These are phyloP conservation scores for Cyclotella choctawhatcheeana DNA, from an alignment of 108 stramenopile species.

Conservation along the genomic window DNA sequence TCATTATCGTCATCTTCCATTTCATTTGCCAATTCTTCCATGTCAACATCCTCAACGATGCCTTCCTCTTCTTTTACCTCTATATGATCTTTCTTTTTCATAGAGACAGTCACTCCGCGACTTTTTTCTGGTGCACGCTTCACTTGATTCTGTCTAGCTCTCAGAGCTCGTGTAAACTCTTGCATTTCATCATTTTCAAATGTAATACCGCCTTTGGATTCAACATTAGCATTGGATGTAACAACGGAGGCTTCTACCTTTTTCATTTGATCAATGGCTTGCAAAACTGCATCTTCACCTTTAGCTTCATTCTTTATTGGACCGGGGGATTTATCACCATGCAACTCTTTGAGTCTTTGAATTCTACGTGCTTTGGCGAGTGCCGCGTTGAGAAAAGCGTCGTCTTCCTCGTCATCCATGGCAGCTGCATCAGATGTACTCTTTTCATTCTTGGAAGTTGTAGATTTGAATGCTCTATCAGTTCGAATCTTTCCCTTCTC, in stretches of 20 bases:
- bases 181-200: slow-evolving; percentile 85
- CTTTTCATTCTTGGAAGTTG: neutral
- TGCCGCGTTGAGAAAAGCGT: slow-evolving; percentile 88
- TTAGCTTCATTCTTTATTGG: neutral
- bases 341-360: slow-evolving; percentile 71
- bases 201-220: slow-evolving; percentile 42
- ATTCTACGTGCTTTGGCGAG: slow-evolving; percentile 88
- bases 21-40: slow-evolving; percentile 76
- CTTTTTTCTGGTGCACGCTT: slow-evolving; percentile 42
- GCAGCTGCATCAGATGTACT: slow-evolving; percentile 4
- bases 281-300: slow-evolving; percentile 77
- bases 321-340: slow-evolving; percentile 14
- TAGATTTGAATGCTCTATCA: slow-evolving; percentile 55
- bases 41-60: slow-evolving; percentile 58
- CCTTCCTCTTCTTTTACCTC: slow-evolving; percentile 28
- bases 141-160: slow-evolving; percentile 70
- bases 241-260: slow-evolving; percentile 12
- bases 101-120: slow-evolving; percentile 8
- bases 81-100: slow-evolving; percentile 13
- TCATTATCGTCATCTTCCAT: slow-evolving; percentile 58
- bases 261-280: slow-evolving; percentile 57
- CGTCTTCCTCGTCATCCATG: slow-evolving; percentile 77
- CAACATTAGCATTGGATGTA: slow-evolving; percentile 1
- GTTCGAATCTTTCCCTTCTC: slow-evolving; percentile 82
- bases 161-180: slow-evolving; percentile 84